These are phyloP conservation scores for Litsea cubeba DNA, from an alignment of 164 flowering plant species.

Conservation along the genomic window DNA sequence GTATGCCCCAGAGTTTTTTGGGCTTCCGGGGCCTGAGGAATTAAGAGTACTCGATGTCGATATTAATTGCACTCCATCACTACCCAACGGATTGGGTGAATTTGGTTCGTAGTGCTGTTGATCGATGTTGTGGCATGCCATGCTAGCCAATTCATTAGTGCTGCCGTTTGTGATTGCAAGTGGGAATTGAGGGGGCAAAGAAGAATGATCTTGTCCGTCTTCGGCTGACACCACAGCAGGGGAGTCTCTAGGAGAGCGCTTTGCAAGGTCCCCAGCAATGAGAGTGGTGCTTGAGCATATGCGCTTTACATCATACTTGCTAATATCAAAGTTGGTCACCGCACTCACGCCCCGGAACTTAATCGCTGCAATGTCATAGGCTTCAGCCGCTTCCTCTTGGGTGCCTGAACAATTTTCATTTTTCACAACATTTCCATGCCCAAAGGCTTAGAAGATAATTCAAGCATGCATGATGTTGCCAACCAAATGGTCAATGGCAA, in stretches of 20 bases:
- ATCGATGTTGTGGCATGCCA: slow-evolving; percentile 34
- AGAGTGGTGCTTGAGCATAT: slow-evolving; percentile 73
- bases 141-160: slow-evolving; percentile 27
- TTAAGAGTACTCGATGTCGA: slow-evolving; percentile 12
- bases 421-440: too few species aligned
- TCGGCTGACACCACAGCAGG: slow-evolving; percentile 13
- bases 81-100: not conserved
- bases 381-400: slow-evolving; percentile 91
- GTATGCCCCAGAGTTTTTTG: slow-evolving; percentile 10
- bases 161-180: slow-evolving; percentile 18
- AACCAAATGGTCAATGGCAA: too few species aligned
- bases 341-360: slow-evolving; percentile 79
- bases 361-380: slow-evolving; percentile 85
- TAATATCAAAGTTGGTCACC: slow-evolving; percentile 76
- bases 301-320: slow-evolving; percentile 72
- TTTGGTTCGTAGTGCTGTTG: slow-evolving; percentile 10
- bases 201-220: slow-evolving; percentile 28
- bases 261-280: slow-evolving; percentile 57
- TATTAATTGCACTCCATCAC: slow-evolving; percentile 12
- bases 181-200: slow-evolving; percentile 21
- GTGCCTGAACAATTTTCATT: slow-evolving; percentile 42
- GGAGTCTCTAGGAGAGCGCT: slow-evolving; percentile 48
- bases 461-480: too few species aligned
- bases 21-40: slow-evolving; percentile 22
- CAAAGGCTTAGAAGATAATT: too few species aligned